phyloP scores from a whole-genome alignment of 2,329 filamentous ascomycete genomes.

The Trichoderma simmonsii region DNA sequence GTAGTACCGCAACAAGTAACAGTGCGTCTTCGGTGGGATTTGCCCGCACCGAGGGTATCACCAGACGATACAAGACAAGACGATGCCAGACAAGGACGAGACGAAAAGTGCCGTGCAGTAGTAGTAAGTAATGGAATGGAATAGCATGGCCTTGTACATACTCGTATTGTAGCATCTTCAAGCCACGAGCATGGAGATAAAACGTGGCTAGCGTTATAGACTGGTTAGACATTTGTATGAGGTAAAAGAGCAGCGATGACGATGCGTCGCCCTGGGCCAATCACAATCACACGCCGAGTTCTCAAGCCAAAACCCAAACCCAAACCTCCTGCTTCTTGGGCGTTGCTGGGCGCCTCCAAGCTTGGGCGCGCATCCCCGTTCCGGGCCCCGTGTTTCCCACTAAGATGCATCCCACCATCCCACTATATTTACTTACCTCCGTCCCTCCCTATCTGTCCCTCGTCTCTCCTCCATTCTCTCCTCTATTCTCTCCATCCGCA shows the following conservation, averaged over 20 bases:
- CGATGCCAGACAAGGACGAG: not conserved
- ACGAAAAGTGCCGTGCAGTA: not conserved
- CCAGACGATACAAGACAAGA: not conserved
- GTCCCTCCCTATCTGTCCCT: slow-evolving; percentile 16
- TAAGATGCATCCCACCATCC: not conserved
- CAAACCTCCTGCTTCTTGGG: not conserved
- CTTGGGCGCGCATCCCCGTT: not conserved
- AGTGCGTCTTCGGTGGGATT: not conserved
- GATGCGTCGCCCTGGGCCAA: slow-evolving; percentile 29
- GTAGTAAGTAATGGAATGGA: not conserved
- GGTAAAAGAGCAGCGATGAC: slow-evolving; percentile 25
- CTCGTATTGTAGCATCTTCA: not conserved
- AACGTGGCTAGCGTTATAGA: slow-evolving; percentile 2
- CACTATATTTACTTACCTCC: slow-evolving; percentile 18
- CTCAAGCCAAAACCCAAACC: slow-evolving; percentile 19
- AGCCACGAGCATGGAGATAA: not conserved
- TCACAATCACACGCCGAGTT: slow-evolving; percentile 22
- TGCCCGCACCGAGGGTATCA: not conserved
- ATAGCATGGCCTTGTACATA: not conserved
- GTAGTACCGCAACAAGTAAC: not conserved
- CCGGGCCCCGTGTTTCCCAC: slow-evolving; percentile 15
- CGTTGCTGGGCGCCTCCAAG: slow-evolving; percentile 1
- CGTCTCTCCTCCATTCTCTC: not conserved
- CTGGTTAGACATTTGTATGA: slow-evolving; percentile 4
- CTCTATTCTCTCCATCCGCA: not conserved